phyloP scores from a whole-genome alignment of 106 monocot species.

The Cymbidium sinense region DNA sequence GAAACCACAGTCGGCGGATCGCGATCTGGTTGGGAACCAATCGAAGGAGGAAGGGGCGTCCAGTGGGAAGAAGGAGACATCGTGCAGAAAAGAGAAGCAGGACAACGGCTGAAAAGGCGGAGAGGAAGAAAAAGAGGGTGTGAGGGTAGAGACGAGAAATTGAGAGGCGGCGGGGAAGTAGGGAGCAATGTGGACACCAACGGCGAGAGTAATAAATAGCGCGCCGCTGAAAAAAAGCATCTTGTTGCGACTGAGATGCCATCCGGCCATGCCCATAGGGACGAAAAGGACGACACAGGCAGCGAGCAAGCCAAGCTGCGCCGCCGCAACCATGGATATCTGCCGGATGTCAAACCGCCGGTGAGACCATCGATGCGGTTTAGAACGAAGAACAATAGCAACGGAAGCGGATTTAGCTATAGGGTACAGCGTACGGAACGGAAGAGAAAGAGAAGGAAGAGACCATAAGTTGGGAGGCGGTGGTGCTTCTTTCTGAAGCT shows the following conservation, averaged over 20 bases:
- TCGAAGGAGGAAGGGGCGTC: not conserved
- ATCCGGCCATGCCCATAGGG: conserved; percentile 67
- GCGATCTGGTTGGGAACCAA: conserved; percentile 29
- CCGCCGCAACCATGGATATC: conserved; percentile 27
- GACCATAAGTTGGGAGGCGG: no score
- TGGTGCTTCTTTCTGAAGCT: no score
- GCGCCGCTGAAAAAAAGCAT: conserved; percentile 72
- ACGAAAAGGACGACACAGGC: conserved; percentile 77
- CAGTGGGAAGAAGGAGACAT: conserved; percentile 11
- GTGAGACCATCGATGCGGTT: not conserved
- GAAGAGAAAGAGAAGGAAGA: not conserved
- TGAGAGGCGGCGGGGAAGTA: conserved; percentile 37
- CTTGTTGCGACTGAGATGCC: conserved; percentile 78
- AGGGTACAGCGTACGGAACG: not conserved
- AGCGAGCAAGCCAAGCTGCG: conserved; percentile 40
- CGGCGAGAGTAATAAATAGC: conserved; percentile 74
- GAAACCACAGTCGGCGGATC: conserved; percentile 33
- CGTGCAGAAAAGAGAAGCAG: conserved; percentile 29
- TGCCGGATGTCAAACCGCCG: not conserved
- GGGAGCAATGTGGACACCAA: conserved; percentile 57
- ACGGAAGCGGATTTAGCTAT: not conserved
- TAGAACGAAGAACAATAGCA: not conserved
- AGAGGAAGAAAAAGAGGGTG: conserved; percentile 11
- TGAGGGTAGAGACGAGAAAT: not conserved
- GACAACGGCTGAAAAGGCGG: conserved; percentile 10